Evolutionary conservation across 2,329 filamentous ascomycete species (phyloP).

Genomic region (Aureobasidium uvarum): DNA sequence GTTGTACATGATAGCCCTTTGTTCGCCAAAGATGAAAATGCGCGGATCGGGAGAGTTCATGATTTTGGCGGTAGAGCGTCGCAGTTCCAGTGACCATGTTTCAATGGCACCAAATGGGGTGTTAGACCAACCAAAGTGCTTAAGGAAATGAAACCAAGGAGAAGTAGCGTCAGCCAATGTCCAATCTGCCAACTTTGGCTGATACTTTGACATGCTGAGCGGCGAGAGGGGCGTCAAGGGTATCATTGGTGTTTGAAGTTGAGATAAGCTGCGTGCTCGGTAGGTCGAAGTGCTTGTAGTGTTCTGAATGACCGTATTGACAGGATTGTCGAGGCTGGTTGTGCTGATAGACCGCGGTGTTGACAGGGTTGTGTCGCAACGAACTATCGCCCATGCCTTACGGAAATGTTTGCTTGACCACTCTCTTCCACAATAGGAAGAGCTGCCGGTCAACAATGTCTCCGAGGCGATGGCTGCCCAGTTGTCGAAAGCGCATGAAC

Average conservation of each 20-base stretch:
- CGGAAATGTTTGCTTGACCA: conserved; percentile 19
- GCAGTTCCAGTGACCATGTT: conserved; percentile 24
- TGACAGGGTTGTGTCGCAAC: neutral
- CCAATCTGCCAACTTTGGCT: neutral
- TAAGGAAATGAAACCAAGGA: conserved; percentile 17
- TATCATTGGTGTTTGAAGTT: neutral
- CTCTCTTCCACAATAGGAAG: neutral
- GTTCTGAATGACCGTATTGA: neutral
- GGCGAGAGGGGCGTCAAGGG: neutral
- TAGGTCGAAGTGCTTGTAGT: neutral
- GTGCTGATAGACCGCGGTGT: neutral
- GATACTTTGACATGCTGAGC: neutral
- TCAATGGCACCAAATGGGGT: conserved; percentile 23
- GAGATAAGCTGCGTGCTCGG: neutral
- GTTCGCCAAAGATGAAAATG: conserved; percentile 24
- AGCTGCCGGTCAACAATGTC: neutral
- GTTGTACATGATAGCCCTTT: conserved; percentile 31
- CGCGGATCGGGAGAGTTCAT: conserved; percentile 21
- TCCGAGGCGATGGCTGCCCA: neutral
- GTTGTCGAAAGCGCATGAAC: neutral
- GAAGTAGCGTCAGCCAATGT: neutral
- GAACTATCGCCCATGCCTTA: neutral
- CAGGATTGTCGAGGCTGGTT: neutral
- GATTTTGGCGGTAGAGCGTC: conserved; percentile 7
- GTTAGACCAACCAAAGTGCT: conserved; percentile 16